These are phyloP conservation scores for Artemisia tridentata DNA, from an alignment of 129 eudicot genomes.

Conservation along the genomic window DNA sequence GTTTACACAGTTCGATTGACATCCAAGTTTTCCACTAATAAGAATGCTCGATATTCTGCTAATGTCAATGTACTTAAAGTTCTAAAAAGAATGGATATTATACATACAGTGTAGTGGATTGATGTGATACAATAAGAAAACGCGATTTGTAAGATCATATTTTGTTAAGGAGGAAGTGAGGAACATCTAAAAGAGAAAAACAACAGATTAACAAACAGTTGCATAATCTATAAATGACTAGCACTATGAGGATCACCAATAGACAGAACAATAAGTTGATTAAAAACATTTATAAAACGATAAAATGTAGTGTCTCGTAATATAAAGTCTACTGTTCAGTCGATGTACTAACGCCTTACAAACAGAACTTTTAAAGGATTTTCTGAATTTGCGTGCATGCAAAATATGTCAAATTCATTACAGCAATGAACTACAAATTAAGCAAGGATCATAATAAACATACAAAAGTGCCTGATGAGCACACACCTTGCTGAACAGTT, in stretches of 20 bases:
- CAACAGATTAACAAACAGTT: background rate
- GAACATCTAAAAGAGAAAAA: background rate
- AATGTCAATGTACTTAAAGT: background rate
- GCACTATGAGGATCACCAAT: background rate
- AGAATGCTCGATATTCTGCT: slow-evolving; percentile 1
- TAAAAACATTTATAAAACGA: background rate
- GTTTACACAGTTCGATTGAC: background rate
- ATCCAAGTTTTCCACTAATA: background rate
- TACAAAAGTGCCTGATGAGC: slow-evolving; percentile 10
- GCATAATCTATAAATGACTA: slow-evolving; percentile 5
- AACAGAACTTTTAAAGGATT: background rate
- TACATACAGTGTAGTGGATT: background rate
- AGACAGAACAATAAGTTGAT: background rate
- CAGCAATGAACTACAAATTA: background rate
- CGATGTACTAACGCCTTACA: background rate
- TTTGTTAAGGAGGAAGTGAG: background rate
- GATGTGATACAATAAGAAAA: background rate
- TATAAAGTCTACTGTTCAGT: slow-evolving; percentile 9
- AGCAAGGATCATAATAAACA: slow-evolving; percentile 7
- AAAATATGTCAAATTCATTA: background rate
- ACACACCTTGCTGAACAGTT: slow-evolving; percentile 45
- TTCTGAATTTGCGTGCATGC: slow-evolving; percentile 3
- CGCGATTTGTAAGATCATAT: background rate
- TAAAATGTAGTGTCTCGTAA: background rate
- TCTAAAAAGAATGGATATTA: background rate